Evolutionary conservation across 1,139 yeast species (phyloP).

Genomic region (Pichia norvegensis): DNA sequence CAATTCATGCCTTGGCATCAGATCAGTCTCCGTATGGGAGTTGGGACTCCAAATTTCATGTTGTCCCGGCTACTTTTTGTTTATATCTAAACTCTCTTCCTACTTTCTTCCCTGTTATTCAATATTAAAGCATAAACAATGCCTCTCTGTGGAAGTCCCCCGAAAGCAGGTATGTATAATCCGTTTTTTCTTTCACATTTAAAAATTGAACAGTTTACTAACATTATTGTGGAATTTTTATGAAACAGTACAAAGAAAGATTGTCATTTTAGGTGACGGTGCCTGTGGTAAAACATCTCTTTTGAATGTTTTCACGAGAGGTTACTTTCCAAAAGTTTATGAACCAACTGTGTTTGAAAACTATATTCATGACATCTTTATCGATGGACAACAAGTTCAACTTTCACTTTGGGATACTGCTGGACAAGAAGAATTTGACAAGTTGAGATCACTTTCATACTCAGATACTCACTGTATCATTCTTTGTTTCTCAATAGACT

Average conservation of each 20-base stretch:
- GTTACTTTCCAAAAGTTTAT: constrained; percentile 96
- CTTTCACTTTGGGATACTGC: constrained; percentile 97
- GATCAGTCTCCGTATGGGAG: background rate
- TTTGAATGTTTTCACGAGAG: constrained; percentile 90
- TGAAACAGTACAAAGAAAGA: constrained; percentile 64
- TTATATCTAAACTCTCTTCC: background rate
- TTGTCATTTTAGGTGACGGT: constrained; percentile 96
- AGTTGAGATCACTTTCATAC: constrained; percentile 81
- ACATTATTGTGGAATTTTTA: background rate
- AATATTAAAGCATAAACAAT: constrained; percentile 28
- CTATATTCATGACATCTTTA: constrained; percentile 93
- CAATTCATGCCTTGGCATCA: too few species aligned
- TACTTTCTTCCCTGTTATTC: background rate
- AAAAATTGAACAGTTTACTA: background rate
- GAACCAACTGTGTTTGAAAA: constrained; percentile 98
- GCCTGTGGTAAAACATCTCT: constrained; percentile 92
- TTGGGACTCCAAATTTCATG: background rate
- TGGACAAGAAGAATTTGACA: constrained; percentile 96
- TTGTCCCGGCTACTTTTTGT: background rate
- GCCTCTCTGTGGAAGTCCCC: constrained; percentile 67
- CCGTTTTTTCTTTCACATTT: too few species aligned
- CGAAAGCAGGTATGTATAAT: constrained; percentile 47
- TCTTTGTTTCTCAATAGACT: constrained; percentile 92
- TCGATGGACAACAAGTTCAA: constrained; percentile 89
- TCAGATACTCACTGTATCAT: constrained; percentile 95